These are phyloP conservation scores for Zasmidium angulare DNA, from an alignment of 2,329 filamentous ascomycete genomes.

Conservation along the genomic window DNA sequence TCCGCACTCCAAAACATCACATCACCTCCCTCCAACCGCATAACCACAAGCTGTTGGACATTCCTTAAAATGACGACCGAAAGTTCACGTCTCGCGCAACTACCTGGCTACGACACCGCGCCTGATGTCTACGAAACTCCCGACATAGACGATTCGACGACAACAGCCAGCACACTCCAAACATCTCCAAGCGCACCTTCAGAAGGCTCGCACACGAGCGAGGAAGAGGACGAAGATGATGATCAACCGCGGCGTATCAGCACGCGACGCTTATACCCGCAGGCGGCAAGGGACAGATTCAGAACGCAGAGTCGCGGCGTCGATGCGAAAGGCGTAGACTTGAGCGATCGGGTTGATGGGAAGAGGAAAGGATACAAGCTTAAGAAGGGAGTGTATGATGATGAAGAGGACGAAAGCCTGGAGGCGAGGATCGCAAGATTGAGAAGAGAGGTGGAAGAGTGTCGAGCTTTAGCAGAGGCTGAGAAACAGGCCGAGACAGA, in stretches of 20 bases:
- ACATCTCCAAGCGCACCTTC: constrained; percentile 18
- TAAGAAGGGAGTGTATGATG: constrained; percentile 48
- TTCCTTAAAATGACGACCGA: constrained; percentile 13
- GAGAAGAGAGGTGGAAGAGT: constrained; percentile 74
- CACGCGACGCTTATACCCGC: constrained; percentile 70
- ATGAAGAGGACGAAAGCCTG: constrained; percentile 76
- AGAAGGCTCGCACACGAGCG: constrained; percentile 23
- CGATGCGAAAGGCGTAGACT: constrained; percentile 76
- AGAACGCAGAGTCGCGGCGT: constrained; percentile 63
- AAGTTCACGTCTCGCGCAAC: constrained; percentile 16
- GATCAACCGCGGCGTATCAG: constrained; percentile 57
- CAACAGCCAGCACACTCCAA: constrained; percentile 18
- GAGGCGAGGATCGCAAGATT: constrained; percentile 78
- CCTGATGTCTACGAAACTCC: constrained; percentile 95
- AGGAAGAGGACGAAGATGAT: constrained; percentile 51
- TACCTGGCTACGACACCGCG: constrained; percentile 63
- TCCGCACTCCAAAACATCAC: too few relatives aligned
- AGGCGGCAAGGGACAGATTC: constrained; percentile 79
- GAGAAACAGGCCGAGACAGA: constrained; percentile 47
- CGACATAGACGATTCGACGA: constrained; percentile 14
- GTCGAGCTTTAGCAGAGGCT: constrained; percentile 41
- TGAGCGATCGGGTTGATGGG: constrained; percentile 81
- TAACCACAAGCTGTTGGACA: background rate
- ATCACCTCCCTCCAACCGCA: too few relatives aligned
- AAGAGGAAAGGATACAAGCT: constrained; percentile 81